Evolutionary conservation across 1,284 basidiomycete genomes (phyloP).

Genomic region (Coniferiporia sulphurascens): DNA sequence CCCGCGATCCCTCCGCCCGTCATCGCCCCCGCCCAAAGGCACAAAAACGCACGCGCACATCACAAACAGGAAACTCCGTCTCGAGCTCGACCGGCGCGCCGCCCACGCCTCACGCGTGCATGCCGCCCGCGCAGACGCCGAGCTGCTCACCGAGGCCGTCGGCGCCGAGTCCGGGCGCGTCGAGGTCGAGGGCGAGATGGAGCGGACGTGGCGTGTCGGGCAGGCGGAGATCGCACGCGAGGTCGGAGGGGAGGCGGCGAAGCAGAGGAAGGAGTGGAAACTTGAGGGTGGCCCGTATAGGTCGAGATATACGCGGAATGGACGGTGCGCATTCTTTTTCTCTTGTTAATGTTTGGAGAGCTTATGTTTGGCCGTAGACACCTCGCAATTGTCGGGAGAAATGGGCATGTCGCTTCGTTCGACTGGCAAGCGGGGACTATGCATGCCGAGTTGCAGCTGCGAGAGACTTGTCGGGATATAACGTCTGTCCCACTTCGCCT

Average conservation of each 20-base stretch:
- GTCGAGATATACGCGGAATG: constrained; percentile 85
- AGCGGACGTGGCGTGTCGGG: constrained; percentile 84
- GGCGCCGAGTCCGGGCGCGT: constrained; percentile 65
- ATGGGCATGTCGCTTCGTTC: constrained; percentile 91
- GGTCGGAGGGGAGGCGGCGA: constrained; percentile 71
- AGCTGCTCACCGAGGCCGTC: constrained; percentile 45
- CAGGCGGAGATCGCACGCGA: constrained; percentile 74
- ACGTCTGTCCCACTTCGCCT: constrained; percentile 43
- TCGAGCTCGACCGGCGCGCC: constrained; percentile 59
- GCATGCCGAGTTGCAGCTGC: constrained; percentile 84
- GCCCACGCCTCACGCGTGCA: constrained; percentile 53
- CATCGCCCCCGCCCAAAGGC: constrained; percentile 38
- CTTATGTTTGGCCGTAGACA: constrained; percentile 33
- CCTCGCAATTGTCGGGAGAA: constrained; percentile 76
- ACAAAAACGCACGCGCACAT: constrained; percentile 55
- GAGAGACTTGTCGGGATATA: constrained; percentile 88
- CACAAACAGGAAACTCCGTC: constrained; percentile 69
- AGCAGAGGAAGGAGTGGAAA: constrained; percentile 75
- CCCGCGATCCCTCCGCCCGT: constrained; percentile 55
- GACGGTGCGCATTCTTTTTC: constrained; percentile 37
- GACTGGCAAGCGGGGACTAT: constrained; percentile 91
- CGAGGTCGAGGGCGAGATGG: constrained; percentile 72
- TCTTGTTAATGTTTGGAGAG: neutral
- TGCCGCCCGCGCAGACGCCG: constrained; percentile 58
- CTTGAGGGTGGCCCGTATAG: constrained; percentile 87